phyloP scores from a whole-genome alignment of 441 rosid genomes.

The Gossypium laxum region DNA sequence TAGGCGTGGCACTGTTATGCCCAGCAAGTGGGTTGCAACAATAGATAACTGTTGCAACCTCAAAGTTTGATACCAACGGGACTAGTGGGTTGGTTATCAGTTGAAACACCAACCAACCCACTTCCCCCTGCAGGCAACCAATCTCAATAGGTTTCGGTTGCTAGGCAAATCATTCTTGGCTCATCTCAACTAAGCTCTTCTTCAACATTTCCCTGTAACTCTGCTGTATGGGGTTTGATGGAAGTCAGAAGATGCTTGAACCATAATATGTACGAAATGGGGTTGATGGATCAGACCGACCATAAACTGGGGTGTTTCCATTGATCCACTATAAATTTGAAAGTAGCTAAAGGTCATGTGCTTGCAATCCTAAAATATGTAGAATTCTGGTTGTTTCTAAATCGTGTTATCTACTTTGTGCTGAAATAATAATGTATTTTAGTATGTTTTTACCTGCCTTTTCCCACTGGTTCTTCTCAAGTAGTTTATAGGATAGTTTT shows the following conservation, averaged over 20 bases:
- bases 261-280: slow-evolving; percentile 16
- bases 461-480: no score
- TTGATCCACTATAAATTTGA: slow-evolving; percentile 4
- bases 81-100: slow-evolving; percentile 24
- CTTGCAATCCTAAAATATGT: slow-evolving; percentile 7
- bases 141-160: slow-evolving; percentile 17
- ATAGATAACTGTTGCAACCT: slow-evolving; percentile 45
- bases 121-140: slow-evolving; percentile 30
- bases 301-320: not conserved
- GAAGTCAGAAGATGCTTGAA: slow-evolving; percentile 9
- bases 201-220: slow-evolving; percentile 7
- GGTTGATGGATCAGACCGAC: no score
- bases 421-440: no score
- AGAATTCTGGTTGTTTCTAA: not conserved
- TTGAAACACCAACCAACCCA: not conserved
- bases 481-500: no score
- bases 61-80: slow-evolving; percentile 29
- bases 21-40: slow-evolving; percentile 55
- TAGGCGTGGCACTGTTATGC: slow-evolving; percentile 14
- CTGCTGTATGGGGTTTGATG: slow-evolving; percentile 13
- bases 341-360: not conserved
- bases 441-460: no score
- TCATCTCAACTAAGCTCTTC: slow-evolving; percentile 30
- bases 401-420: not conserved
- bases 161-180: slow-evolving; percentile 98